Percentiles rank a stretch among this genome's conserved stretches.
Conservation (phyloP, 75 land plant species). For the Selaginella tamariscina region DNA sequence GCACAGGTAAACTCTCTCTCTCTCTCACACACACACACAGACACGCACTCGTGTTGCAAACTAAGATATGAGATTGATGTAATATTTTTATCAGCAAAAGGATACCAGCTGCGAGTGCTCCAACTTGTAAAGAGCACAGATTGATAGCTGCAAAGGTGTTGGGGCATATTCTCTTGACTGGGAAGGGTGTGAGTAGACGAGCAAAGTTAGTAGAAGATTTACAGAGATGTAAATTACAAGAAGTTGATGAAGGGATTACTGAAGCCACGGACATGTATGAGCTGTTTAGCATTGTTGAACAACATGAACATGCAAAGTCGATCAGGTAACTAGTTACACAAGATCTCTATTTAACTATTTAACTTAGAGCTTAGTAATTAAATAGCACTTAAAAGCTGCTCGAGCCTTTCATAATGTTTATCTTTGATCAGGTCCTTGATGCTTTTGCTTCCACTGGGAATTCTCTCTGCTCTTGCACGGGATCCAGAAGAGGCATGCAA, state of each 20-base stretch:
- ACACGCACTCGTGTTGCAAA: too few relatives aligned
- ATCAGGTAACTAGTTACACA: constrained; percentile 20
- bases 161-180: constrained; percentile 41
- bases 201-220: constrained; percentile 36
- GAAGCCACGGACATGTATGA: constrained; percentile 45
- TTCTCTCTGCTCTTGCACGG: constrained; percentile 30
- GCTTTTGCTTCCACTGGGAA: constrained; percentile 27
- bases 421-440: constrained; percentile 24
- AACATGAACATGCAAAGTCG: constrained; percentile 1
- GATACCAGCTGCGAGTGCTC: too few relatives aligned
- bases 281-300: constrained; percentile 31
- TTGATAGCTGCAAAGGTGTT: constrained; percentile 30
- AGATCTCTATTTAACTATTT: too few relatives aligned
- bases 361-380: too few relatives aligned
- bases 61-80: too few relatives aligned
- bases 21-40: too few relatives aligned
- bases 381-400: too few relatives aligned
- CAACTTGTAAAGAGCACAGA: constrained; percentile 10
- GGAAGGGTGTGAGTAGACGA: constrained; percentile 33
- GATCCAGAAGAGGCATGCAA: constrained; percentile 38
- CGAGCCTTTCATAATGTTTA: too few relatives aligned
- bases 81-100: too few relatives aligned
- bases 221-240: constrained; percentile 18
- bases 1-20: too few relatives aligned
- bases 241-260: constrained; percentile 24